phyloP scores from a whole-genome alignment of 2,329 filamentous ascomycete genomes.

The Alternaria metachromatica region DNA sequence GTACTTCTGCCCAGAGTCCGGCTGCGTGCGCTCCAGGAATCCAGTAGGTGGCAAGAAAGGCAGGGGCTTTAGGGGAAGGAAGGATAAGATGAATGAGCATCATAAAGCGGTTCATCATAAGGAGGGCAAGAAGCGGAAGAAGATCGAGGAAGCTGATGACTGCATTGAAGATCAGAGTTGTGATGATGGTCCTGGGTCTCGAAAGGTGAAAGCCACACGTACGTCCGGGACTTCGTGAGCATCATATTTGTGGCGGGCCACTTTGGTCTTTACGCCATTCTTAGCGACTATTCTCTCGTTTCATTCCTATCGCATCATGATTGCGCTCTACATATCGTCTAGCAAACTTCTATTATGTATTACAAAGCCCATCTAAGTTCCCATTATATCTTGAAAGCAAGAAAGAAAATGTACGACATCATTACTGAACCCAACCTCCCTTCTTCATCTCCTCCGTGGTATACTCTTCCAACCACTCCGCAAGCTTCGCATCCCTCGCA shows the following conservation, averaged over 20 bases:
- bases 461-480: slow-evolving; percentile 11
- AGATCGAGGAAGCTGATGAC: background rate
- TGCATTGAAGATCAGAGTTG: background rate
- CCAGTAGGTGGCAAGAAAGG: slow-evolving; percentile 26
- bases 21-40: slow-evolving; percentile 27
- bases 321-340: background rate
- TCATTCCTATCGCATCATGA: background rate
- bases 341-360: background rate
- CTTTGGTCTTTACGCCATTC: background rate
- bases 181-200: background rate
- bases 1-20: slow-evolving; percentile 31
- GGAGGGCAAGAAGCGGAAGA: slow-evolving; percentile 11
- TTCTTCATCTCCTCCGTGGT: slow-evolving; percentile 7
- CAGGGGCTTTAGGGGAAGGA: slow-evolving; percentile 34
- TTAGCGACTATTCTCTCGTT: background rate
- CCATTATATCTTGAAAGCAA: background rate
- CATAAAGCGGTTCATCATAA: slow-evolving; percentile 30
- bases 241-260: background rate
- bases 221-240: background rate
- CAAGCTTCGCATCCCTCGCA: slow-evolving; percentile 5
- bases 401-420: background rate
- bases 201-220: background rate
- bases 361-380: background rate
- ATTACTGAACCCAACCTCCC: background rate
- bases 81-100: slow-evolving; percentile 43